Evolutionary conservation across 805 yeast species (phyloP), one percentile per base, ranked within the genome.

Genomic region (Ogataea ramenticola): DNA sequence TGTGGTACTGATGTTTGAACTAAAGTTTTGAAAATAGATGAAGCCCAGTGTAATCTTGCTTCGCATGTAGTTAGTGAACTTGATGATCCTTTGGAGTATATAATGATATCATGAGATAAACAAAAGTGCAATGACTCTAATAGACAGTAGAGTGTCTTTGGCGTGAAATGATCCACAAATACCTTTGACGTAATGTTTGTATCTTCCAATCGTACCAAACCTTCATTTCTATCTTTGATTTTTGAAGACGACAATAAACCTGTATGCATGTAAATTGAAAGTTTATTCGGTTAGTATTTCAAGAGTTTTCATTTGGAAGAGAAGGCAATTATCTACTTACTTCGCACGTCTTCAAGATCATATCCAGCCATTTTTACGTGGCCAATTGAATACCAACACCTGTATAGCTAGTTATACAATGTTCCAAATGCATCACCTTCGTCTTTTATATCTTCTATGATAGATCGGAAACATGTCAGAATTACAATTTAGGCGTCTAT

Each of bases 171-270:
- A 43, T 41, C 48, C 42, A 46, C 52, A 42, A 49, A 54, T 46
- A 49, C 56, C 36, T 38, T 36, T 11, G 57, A 60, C 19, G 32
- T 43, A 9, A 56, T 47, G 20, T 56, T 51, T 26, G 60, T 46
- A 17, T 61, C 62, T 11, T 68, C 68, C 24, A 77, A 50, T 24
- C 57, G 63, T 19, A 57, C 56, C 9, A 81, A 52, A 0, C 75
- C 83, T 40, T 72, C 77, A 48, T 66, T 75, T 33, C 86, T 62
- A 14, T 79, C 85, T 48, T 71, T 73, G 29, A 77, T 62, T 52
- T 74, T 80, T 3, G 70, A 47, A 1, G 86, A 80, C 21, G 62
- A 63, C 34, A 80, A 61, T 12, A 54, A 51, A 7, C 38, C 62
- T 52, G 40, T 20, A 19, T 8, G 7, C 9, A 19, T 7, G 11